A percentile compares a stretch with the other conserved stretches of the same genome.
phyloP scores from a whole-genome alignment of 1,284 basidiomycete species.

The Tranzscheliella williamsii region DNA sequence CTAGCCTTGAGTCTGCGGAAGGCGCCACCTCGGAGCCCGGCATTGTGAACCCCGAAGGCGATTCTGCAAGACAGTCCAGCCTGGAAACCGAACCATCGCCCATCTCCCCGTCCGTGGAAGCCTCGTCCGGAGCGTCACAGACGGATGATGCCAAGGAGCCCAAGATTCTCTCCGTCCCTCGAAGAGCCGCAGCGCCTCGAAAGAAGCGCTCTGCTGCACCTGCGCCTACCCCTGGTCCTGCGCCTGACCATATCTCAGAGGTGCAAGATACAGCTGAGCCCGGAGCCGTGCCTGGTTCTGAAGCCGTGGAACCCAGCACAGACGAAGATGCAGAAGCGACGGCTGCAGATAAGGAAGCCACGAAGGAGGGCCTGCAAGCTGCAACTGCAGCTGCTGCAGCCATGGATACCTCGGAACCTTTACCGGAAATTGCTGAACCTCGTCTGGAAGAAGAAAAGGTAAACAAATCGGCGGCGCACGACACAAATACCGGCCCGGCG shows the following conservation, averaged over 20 bases:
- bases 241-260: slow-evolving; percentile 1
- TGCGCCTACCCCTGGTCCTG: slow-evolving; percentile 4
- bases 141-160: slow-evolving; percentile 9
- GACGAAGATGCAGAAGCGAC: not conserved
- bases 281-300: not conserved
- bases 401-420: not conserved
- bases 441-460: slow-evolving; percentile 1
- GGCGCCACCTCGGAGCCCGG: slow-evolving; percentile 30
- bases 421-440: not conserved
- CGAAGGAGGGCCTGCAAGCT: not conserved
- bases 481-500: not conserved
- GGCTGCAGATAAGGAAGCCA: not conserved
- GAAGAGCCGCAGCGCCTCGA: slow-evolving; percentile 46
- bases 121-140: not conserved
- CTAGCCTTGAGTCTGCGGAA: slow-evolving; percentile 13
- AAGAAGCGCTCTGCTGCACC: slow-evolving; percentile 30
- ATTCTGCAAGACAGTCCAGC: slow-evolving; percentile 1
- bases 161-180: slow-evolving; percentile 46
- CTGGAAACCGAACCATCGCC: slow-evolving; percentile 2
- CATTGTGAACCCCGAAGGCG: slow-evolving; percentile 13
- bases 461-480: slow-evolving; percentile 1
- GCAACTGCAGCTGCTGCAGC: not conserved
- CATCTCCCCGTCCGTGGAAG: not conserved
- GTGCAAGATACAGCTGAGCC: not conserved
- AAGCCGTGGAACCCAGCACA: not conserved